phyloP scores from a whole-genome alignment of 2,329 filamentous ascomycete species.

The Hymenoscyphus fraxineus region DNA sequence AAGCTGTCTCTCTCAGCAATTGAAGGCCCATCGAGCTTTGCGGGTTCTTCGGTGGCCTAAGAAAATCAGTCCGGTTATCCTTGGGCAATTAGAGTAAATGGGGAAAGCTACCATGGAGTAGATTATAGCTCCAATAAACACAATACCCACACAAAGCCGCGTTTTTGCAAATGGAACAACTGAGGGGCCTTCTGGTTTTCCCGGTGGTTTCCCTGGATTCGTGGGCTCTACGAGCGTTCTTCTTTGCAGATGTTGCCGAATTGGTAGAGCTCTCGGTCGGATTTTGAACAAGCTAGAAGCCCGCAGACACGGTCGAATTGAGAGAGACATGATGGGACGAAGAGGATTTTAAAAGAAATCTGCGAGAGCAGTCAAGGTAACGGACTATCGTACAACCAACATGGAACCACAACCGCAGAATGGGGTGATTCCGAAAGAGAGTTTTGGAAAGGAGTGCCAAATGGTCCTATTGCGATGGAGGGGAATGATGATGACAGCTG shows the following conservation, averaged over 20 bases:
- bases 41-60: conserved; percentile 32
- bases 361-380: conserved; percentile 13
- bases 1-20: conserved; percentile 83
- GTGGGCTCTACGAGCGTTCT: conserved; percentile 23
- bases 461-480: background rate
- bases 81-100: background rate
- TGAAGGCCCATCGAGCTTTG: conserved; percentile 57
- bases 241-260: conserved; percentile 21
- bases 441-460: background rate
- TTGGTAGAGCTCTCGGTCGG: conserved; percentile 9
- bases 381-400: conserved; percentile 23
- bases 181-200: conserved; percentile 12
- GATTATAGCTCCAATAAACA: conserved; percentile 45
- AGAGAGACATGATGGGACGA: conserved; percentile 26
- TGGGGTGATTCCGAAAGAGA: conserved; percentile 12
- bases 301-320: conserved; percentile 22
- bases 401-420: conserved; percentile 29
- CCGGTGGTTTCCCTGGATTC: conserved; percentile 9
- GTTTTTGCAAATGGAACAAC: conserved; percentile 44
- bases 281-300: conserved; percentile 21
- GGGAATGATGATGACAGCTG: background rate
- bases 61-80: conserved; percentile 19
- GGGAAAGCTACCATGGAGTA: conserved; percentile 45
- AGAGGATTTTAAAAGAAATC: conserved; percentile 9
- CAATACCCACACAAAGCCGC: conserved; percentile 45